Conservation (phyloP, 2,329 filamentous ascomycete genomes). For the Pseudopithomyces maydicus region DNA sequence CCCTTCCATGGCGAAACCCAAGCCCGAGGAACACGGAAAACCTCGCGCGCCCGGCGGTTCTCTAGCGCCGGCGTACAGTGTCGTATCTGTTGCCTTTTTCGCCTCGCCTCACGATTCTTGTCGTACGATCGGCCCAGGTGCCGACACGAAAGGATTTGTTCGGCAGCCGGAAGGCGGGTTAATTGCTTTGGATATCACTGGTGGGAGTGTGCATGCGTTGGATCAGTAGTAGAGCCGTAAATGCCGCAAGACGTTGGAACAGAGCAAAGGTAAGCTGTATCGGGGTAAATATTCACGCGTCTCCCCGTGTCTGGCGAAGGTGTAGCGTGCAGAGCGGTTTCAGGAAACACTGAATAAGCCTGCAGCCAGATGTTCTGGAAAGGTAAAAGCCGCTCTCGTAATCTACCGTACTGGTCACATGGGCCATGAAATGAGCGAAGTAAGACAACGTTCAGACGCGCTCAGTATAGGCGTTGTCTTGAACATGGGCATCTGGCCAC, state of each 20-base stretch:
- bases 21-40: constrained; percentile 9
- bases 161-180: neutral
- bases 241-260: too few species aligned
- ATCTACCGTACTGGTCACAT: too few species aligned
- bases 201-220: neutral
- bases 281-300: too few species aligned
- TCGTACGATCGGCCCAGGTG: neutral
- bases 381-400: too few species aligned
- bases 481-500: neutral
- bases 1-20: neutral
- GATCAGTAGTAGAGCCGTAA: too few species aligned
- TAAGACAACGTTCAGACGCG: too few species aligned
- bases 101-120: neutral
- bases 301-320: too few species aligned
- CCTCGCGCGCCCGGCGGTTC: constrained; percentile 7
- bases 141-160: neutral
- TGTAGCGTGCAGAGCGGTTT: too few species aligned
- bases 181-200: neutral
- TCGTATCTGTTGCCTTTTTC: neutral
- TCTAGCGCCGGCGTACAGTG: neutral
- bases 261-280: too few species aligned
- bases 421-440: too few species aligned
- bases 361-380: too few species aligned
- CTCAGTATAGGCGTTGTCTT: neutral
- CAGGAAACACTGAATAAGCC: too few species aligned